phyloP scores from a whole-genome alignment of 306 rosid genomes.

The barrel medic (Medicago truncatula) region MtrunA17r5.0-ANR NC_053046.1:31604001-31604500 shows the following conservation, averaged over 20 bases:
- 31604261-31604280: not conserved
- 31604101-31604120: constrained; percentile 3
- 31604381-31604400: not conserved
- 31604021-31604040: not conserved
- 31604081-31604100: constrained; percentile 35
- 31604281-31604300: not conserved
- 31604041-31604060: constrained; percentile 35
- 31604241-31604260: not conserved
- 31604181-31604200: not conserved
- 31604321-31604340: not conserved
- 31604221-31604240: not conserved
- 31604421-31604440: not conserved
- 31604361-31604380: not conserved
- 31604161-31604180: not conserved
- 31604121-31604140: not conserved
- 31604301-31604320: not conserved
- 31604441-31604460: not conserved
- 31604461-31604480: not conserved
- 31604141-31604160: not conserved
- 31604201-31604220: constrained; percentile 3
- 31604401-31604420: not conserved
- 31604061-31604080: constrained; percentile 32
- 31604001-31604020: not conserved
- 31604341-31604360: not conserved
- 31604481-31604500: not conserved